These are phyloP conservation scores for Rubroboletus pulcherrimus DNA, from an alignment of 768 basidiomycete genomes.

Conservation along the genomic window DNA sequence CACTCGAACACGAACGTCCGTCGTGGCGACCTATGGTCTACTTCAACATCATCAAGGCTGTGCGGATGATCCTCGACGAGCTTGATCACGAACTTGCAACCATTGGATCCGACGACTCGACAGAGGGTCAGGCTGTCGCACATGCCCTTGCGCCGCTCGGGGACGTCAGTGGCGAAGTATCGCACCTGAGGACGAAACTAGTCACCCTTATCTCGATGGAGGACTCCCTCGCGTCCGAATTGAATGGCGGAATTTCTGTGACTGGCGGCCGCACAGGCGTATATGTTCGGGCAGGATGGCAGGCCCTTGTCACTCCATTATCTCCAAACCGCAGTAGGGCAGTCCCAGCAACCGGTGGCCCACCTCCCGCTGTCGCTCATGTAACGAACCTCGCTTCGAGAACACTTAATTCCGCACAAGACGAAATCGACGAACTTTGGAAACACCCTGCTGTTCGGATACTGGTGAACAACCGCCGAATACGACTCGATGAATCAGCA, in stretches of 20 bases:
- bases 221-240: conserved; percentile 61
- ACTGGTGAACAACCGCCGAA: conserved; percentile 52
- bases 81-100: conserved; percentile 54
- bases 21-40: conserved; percentile 80
- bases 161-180: conserved; percentile 43
- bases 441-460: conserved; percentile 59
- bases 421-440: conserved; percentile 66
- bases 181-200: conserved; percentile 50
- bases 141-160: conserved; percentile 32
- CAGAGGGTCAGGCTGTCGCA: conserved; percentile 30
- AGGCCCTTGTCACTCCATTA: conserved; percentile 47
- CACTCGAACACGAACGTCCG: conserved; percentile 66
- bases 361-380: conserved; percentile 32
- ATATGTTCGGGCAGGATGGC: conserved; percentile 72
- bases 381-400: conserved; percentile 53
- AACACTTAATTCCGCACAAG: conserved; percentile 45
- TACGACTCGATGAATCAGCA: conserved; percentile 73
- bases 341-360: conserved; percentile 33
- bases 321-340: conserved; percentile 41
- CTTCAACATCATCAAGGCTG: conserved; percentile 78
- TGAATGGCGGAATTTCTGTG: conserved; percentile 62
- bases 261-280: conserved; percentile 58
- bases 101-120: conserved; percentile 24
- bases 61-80: conserved; percentile 71
- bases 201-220: conserved; percentile 66